Evolutionary conservation across 371 early-diverging fungal genomes (phyloP).

Genomic region (Nematocida sp.): DNA sequence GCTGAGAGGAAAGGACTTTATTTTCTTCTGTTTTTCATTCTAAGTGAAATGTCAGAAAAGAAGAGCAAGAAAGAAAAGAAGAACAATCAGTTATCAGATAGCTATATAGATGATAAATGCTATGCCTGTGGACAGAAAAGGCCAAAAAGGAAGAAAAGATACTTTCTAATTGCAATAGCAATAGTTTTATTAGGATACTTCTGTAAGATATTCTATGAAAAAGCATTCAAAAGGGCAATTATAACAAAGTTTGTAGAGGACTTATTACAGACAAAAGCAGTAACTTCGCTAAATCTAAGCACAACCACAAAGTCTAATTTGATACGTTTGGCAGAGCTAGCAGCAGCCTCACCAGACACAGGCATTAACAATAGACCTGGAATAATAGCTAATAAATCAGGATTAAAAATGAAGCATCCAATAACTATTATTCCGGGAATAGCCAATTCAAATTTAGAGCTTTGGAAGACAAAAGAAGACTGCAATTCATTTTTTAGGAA

Average conservation of each 20-base stretch:
- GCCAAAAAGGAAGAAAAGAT: slow-evolving; percentile 34
- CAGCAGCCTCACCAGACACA: not conserved
- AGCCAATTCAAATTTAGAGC: slow-evolving; percentile 76
- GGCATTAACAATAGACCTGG: slow-evolving; percentile 4
- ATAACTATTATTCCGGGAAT: slow-evolving; percentile 82
- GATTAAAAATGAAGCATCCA: slow-evolving; percentile 64
- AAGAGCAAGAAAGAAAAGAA: not conserved
- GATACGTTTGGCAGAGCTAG: slow-evolving; percentile 25
- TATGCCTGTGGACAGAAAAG: not conserved
- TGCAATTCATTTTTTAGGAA: slow-evolving; percentile 74
- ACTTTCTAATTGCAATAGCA: slow-evolving; percentile 10
- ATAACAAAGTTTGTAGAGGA: slow-evolving; percentile 10
- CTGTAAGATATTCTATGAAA: slow-evolving; percentile 23
- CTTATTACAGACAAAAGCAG: slow-evolving; percentile 6
- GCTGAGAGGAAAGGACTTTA: no score
- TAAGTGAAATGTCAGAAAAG: no score
- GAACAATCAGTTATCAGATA: not conserved
- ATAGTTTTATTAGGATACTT: not conserved
- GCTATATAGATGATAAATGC: not conserved
- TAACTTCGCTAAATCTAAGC: slow-evolving; percentile 19
- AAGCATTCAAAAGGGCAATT: slow-evolving; percentile 9
- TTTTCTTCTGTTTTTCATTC: no score
- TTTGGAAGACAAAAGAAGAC: slow-evolving; percentile 70
- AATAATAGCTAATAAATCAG: slow-evolving; percentile 2
- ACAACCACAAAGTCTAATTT: slow-evolving; percentile 12